phyloP scores from a whole-genome alignment of 768 basidiomycete genomes.

The Boletus speciosus region DNA sequence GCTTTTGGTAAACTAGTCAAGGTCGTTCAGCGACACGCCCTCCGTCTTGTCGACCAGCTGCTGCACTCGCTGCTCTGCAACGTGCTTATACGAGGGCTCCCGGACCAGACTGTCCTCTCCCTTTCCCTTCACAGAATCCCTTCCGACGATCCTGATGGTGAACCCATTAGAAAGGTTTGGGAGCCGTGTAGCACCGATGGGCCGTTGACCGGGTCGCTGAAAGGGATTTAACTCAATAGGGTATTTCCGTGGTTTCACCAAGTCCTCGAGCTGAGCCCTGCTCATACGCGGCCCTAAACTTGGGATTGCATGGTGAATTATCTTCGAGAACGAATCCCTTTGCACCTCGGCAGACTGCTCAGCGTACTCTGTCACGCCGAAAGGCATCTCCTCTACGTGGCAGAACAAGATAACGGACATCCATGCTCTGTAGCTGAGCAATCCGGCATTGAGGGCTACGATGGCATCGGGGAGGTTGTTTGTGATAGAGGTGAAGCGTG shows the following conservation, averaged over 20 bases:
- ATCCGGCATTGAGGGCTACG: constrained; percentile 40
- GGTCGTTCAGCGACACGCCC: constrained; percentile 24
- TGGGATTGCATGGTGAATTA: constrained; percentile 26
- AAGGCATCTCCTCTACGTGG: constrained; percentile 26
- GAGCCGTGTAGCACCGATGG: constrained; percentile 23
- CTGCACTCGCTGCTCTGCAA: constrained; percentile 2
- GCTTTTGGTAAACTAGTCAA: constrained; percentile 21
- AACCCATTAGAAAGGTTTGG: constrained; percentile 34
- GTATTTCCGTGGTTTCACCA: constrained; percentile 28
- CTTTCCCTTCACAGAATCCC: constrained; percentile 4
- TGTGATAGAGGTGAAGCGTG: constrained; percentile 17
- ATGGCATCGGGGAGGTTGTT: constrained; percentile 38
- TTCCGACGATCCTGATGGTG: constrained; percentile 27
- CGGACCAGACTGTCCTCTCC: background rate
- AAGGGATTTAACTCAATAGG: constrained; percentile 32
- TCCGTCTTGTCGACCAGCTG: constrained; percentile 13
- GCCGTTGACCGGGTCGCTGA: constrained; percentile 32
- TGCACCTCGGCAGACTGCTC: constrained; percentile 35
- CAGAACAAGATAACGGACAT: constrained; percentile 32
- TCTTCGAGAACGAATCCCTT: constrained; percentile 27
- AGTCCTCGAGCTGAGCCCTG: constrained; percentile 18
- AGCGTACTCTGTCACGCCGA: constrained; percentile 37
- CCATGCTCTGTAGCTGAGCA: constrained; percentile 38
- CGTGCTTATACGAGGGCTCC: background rate
- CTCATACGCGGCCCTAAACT: constrained; percentile 22